Base-by-base conservation (phyloP, 345 rosid species). In the Pistacia integerrima region DNA sequence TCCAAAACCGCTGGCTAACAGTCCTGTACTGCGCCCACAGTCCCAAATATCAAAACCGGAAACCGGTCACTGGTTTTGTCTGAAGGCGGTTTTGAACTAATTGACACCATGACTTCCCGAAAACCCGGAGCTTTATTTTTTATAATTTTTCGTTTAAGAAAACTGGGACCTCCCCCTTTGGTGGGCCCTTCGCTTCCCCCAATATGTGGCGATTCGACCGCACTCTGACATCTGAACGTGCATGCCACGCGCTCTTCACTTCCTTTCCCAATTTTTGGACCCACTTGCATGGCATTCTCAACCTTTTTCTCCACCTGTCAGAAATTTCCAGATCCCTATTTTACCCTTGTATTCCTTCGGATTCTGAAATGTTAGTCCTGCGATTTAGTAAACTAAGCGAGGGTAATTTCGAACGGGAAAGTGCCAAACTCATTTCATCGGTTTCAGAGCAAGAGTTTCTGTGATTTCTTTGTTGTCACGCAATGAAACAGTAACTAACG, bases 161-260 rank as follows among this genome's bases (percentile, higher is more conserved):
- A 72, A 69, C 73, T 11, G 63, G 77, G 80, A 82, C 81, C 78
- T 62, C 33, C 30, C 11, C 8, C 8, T 17, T 41, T 5, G 1
- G 8, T 41, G 76, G 84, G 60, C 59, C 83, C 84, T 18, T 0
- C 70, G 16, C 30, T 25, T 12, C 28, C 70, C 83, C 63, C 52
- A 18, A 77, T 82, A 91, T 82, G 98, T 87, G 97, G 97, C 93
- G 90, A 90, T 88, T 89, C 98, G 97, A 87, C 94, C 89, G 88
- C 87, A 84, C 91, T 80, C 89, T 87, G 87, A 74, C 87, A 72
- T 87, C 82, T 68, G 64, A 67, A 49, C 80, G 93, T 82, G 84
- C 0, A 5, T 30, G 82, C 87, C 97, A 94, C 98, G 97, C 91
- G 88, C 86, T 35, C 18, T 69, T 1, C 63, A 60, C 60, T 77